These are phyloP conservation scores for Juglanconis sp. DNA, from an alignment of 2,329 filamentous ascomycete species.

Conservation along the genomic window DNA sequence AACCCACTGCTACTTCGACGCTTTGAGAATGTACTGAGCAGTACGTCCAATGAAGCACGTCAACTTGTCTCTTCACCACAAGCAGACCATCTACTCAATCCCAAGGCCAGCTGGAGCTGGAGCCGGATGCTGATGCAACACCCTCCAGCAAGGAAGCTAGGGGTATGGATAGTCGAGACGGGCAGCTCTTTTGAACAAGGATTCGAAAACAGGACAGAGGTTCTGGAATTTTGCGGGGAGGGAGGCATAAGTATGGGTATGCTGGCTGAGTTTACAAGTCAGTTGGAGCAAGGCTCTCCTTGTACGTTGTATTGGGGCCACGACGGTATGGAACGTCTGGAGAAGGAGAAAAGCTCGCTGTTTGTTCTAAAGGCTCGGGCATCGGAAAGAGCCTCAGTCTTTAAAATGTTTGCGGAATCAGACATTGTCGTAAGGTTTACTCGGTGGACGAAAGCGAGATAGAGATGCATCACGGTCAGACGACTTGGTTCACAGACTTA, in stretches of 20 bases:
- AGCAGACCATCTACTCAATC: background rate
- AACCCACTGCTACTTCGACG: background rate
- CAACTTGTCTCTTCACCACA: background rate
- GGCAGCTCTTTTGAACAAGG: background rate
- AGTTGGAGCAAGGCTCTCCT: background rate
- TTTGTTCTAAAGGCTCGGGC: background rate
- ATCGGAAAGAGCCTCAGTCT: background rate
- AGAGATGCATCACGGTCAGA: background rate
- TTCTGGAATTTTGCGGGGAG: background rate
- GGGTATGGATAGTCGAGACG: slow-evolving; percentile 8
- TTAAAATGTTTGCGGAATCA: background rate
- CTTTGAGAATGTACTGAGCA: background rate
- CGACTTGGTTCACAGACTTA: background rate
- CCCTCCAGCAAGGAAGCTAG: slow-evolving; percentile 6
- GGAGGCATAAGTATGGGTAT: background rate
- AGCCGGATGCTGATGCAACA: slow-evolving; percentile 13
- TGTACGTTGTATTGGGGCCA: slow-evolving; percentile 1
- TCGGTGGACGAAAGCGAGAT: background rate
- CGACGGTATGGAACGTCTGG: background rate
- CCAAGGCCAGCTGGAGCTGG: slow-evolving; percentile 15
- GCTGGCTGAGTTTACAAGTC: background rate
- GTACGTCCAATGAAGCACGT: background rate
- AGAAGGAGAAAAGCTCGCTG: background rate
- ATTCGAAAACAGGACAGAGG: background rate
- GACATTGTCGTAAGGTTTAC: background rate